Evolutionary conservation across 2,329 filamentous ascomycete genomes (phyloP), one percentile per base, ranked within the genome.

Genomic region (Botrytis squamosa): DNA sequence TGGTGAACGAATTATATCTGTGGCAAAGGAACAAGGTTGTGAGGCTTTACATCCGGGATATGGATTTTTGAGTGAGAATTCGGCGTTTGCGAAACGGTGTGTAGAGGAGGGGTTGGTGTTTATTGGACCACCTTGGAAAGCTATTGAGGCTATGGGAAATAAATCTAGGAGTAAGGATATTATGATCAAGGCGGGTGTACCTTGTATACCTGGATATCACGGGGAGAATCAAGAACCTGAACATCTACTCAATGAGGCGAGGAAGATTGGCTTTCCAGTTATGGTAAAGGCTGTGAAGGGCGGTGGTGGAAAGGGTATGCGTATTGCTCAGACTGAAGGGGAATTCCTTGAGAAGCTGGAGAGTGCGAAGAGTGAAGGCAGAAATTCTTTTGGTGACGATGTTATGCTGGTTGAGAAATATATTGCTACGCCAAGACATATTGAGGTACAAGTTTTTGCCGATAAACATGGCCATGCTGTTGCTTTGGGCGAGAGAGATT

Each of bases 121-220:
- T 81, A 97, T 99, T 79, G 96, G 96, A 0, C 96, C 96, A 1
- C 94, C 96, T 4, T 90, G 91, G 42, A 87, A 89, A 70, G 95
- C 95, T 77, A 94, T 93, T 80, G 85, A 92, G 74, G 94, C 94
- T 74, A 97, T 98, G 95, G 95, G 95, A 68, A 93, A 97, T 84
- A 97, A 98, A 85, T 94, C 92, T 72, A 88, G 92, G 74, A 96
- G 93, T 70, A 99, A 99, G 83, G 93, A 97, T 81, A 98, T 99
- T 81, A 98, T 99, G 96, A 94, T 89, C 49, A 90, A 90, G 7
- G 95, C 96, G n/a, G 94, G 94, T 14, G 96, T 99, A 5, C 95
- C 95, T 7, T 98, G 96, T 80, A 96, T 99, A 67, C 96, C 96
- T 0, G 96, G 96, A 0, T 99, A 99, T 80, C 96, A 98, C 81